Evolutionary conservation across 2,329 filamentous ascomycete species (phyloP), one percentile per base, ranked within the genome.

Genomic region (Diaporthe longicolla): DNA sequence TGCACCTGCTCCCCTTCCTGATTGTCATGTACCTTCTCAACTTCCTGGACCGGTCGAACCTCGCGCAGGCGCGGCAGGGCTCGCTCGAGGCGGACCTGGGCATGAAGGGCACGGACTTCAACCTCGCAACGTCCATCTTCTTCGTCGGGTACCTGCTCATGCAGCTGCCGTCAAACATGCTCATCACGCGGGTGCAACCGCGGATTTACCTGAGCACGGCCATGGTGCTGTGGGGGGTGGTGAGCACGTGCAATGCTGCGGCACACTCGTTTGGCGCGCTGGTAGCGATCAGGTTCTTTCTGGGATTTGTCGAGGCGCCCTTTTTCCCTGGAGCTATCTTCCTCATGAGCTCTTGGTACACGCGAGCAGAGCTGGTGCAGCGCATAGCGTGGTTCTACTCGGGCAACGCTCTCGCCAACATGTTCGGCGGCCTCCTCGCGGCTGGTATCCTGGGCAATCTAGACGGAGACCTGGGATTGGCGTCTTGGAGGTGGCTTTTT

Each of bases 101-200:
- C 1, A 89, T 91, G 86, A 82, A 78, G 8, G 88, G 88, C 10
- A 90, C 87, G 2, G 87, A 91, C 63, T 91, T 89, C 78, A 90
- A 90, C 76, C 80, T 89, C 1, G 86, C 86, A 15, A 89, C 87
- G 6, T 87, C 85, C 74, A 88, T 89, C 76, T 82, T 89, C 40
- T 91, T 90, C 74, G 88, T 90, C 1, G 87, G 89, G 4, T 92
- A 92, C 76, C 82, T 92, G 0, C 80, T 91, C 17, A 91, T 91
- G 86, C 89, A 92, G 78, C 81, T 92, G 0, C 90, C 90, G 0
- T 91, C 89, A 0, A 92, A 92, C 75, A 83, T 92, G 73, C 69
- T 77, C 0, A 81, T 92, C 3, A 90, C 89, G 0, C 82, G 87
- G 4, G 81, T 90, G 40, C 83, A 85, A 13, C 89, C 89, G 0